phyloP scores from a whole-genome alignment of 2,329 filamentous ascomycete species.

The Samsoniella hepiali region DNA sequence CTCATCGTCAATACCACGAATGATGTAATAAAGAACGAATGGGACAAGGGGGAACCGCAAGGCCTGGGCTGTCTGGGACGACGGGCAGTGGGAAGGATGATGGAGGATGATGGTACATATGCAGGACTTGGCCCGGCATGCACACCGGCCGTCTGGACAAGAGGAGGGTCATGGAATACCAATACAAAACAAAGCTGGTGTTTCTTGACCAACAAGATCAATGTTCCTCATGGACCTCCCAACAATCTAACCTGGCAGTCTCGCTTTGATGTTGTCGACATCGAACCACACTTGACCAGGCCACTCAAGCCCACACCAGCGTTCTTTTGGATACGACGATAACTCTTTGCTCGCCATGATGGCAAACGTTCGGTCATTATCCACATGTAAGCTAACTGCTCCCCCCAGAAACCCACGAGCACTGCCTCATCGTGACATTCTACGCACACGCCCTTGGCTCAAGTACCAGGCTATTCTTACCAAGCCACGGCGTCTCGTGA shows the following conservation, averaged over 20 bases:
- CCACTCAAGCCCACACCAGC: not conserved
- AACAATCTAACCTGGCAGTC: no score
- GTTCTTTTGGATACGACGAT: not conserved
- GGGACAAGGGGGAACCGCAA: not conserved
- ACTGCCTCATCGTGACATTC: conserved; percentile 12
- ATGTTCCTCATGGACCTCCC: no score
- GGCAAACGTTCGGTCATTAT: not conserved
- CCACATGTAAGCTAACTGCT: not conserved
- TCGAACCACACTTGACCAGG: not conserved
- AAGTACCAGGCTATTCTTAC: not conserved
- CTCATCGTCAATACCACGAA: conserved; percentile 3
- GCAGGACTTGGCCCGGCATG: no score
- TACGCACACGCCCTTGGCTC: not conserved
- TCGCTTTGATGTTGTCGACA: no score
- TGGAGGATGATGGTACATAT: no score
- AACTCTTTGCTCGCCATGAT: not conserved
- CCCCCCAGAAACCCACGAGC: not conserved
- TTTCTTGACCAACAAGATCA: no score
- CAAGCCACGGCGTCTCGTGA: not conserved
- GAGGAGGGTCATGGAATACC: no score
- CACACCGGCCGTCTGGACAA: no score
- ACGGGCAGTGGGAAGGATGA: no score
- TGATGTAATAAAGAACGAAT: conserved; percentile 14
- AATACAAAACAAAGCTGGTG: no score
- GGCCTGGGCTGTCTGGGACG: not conserved